Percentiles rank a stretch among this genome's conserved stretches.
Conservation (phyloP, 106 monocot genomes). For the Amphibolis antarctica region DNA sequence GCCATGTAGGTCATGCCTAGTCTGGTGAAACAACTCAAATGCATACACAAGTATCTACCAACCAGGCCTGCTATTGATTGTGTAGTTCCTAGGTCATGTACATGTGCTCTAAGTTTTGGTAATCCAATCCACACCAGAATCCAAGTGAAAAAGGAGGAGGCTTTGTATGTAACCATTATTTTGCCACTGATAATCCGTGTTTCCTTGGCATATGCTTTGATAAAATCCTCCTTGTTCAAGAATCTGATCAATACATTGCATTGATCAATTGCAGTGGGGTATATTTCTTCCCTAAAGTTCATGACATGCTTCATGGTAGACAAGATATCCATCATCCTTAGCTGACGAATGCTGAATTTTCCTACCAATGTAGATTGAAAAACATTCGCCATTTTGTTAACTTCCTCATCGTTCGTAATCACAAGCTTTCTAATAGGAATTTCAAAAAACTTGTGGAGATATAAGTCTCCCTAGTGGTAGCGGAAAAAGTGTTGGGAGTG, state of each 20-base stretch:
- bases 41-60: too few relatives aligned
- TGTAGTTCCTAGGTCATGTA: too few relatives aligned
- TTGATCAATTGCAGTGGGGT: neutral
- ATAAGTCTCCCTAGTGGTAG: too few relatives aligned
- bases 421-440: too few relatives aligned
- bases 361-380: neutral
- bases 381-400: neutral
- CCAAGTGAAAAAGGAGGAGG: neutral
- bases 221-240: neutral
- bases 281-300: neutral
- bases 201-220: neutral
- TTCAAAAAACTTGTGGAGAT: too few relatives aligned
- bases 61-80: too few relatives aligned
- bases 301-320: neutral
- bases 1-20: too few relatives aligned
- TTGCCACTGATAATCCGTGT: neutral
- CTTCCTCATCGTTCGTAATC: neutral
- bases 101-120: too few relatives aligned
- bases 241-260: neutral
- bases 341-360: neutral
- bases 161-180: neutral
- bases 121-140: neutral
- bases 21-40: too few relatives aligned
- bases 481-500: too few relatives aligned
- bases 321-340: neutral